Conservation (phyloP, 805 yeast genomes). For the Wickerhamiella vanderwaltii region DNA sequence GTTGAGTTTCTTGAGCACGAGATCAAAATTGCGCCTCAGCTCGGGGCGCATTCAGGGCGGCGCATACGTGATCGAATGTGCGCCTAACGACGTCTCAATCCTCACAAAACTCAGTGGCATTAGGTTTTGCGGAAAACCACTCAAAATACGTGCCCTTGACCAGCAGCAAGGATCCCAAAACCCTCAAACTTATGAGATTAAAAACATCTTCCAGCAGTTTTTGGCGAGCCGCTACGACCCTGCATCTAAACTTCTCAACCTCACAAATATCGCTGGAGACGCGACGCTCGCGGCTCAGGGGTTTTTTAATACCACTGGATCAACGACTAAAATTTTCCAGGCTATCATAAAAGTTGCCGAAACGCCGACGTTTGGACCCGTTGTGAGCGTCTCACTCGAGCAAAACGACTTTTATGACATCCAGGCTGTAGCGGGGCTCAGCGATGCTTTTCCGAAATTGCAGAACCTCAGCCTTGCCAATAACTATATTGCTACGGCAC, state of each 20-base stretch:
- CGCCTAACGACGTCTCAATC: constrained; percentile 44
- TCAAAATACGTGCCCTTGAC: constrained; percentile 36
- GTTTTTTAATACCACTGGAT: constrained; percentile 45
- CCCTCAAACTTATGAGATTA: constrained; percentile 33
- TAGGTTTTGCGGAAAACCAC: constrained; percentile 61
- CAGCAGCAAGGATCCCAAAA: neutral
- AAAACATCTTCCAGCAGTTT: constrained; percentile 50
- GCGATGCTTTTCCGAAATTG: constrained; percentile 62
- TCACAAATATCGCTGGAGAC: constrained; percentile 54
- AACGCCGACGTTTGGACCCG: constrained; percentile 34
- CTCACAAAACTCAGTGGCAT: constrained; percentile 60
- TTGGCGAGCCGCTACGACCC: constrained; percentile 57
- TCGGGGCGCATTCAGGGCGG: constrained; percentile 46
- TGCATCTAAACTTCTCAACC: constrained; percentile 51
- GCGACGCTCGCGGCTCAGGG: constrained; percentile 48
- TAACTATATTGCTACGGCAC: constrained; percentile 50
- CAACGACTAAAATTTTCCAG: constrained; percentile 72
- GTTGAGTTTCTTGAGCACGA: constrained; percentile 55
- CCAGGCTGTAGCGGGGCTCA: constrained; percentile 45
- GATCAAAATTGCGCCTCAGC: constrained; percentile 43
- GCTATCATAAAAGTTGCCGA: constrained; percentile 77
- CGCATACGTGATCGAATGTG: constrained; percentile 48
- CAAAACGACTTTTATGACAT: constrained; percentile 52
- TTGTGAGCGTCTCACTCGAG: constrained; percentile 48
- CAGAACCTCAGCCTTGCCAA: constrained; percentile 69